Conservation (phyloP, 768 basidiomycete species). For the Ramaria sp. region DNA sequence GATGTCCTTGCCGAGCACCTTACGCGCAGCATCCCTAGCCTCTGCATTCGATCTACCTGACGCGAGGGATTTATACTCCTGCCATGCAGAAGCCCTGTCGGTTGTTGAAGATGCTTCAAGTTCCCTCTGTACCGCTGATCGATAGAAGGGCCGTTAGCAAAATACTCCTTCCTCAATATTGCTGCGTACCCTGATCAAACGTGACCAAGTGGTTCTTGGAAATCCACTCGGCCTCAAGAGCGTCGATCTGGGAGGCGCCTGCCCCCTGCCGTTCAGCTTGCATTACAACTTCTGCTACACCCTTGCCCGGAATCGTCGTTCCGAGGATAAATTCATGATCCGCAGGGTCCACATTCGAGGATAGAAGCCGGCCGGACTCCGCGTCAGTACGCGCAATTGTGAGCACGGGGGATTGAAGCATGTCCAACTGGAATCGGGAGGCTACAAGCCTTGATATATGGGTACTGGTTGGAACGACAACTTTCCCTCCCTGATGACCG, state of each 20-base stretch:
- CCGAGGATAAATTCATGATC: constrained; percentile 55
- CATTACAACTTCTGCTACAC: constrained; percentile 61
- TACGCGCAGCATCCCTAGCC: constrained; percentile 61
- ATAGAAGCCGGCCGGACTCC: constrained; percentile 76
- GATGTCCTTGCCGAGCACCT: constrained; percentile 60
- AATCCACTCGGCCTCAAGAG: constrained; percentile 70
- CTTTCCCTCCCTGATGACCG: constrained; percentile 85
- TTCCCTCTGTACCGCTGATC: constrained; percentile 49
- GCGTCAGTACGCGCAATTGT: constrained; percentile 90
- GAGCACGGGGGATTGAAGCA: constrained; percentile 80
- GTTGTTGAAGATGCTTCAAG: constrained; percentile 37
- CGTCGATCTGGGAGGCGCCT: constrained; percentile 58
- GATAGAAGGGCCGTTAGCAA: neutral
- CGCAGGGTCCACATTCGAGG: constrained; percentile 67
- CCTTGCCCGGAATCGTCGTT: constrained; percentile 22
- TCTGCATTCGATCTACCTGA: constrained; percentile 62
- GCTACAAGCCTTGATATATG: constrained; percentile 79
- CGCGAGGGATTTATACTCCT: constrained; percentile 47
- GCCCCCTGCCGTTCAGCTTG: constrained; percentile 56
- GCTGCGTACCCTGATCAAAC: constrained; percentile 64
- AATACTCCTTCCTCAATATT: neutral
- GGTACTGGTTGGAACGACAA: constrained; percentile 82
- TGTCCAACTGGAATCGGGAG: constrained; percentile 82
- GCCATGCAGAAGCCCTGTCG: constrained; percentile 45
- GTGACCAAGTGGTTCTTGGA: constrained; percentile 58